phyloP scores from a whole-genome alignment of 192 early-diverging fungal genomes.

The Podila horticola region DNA sequence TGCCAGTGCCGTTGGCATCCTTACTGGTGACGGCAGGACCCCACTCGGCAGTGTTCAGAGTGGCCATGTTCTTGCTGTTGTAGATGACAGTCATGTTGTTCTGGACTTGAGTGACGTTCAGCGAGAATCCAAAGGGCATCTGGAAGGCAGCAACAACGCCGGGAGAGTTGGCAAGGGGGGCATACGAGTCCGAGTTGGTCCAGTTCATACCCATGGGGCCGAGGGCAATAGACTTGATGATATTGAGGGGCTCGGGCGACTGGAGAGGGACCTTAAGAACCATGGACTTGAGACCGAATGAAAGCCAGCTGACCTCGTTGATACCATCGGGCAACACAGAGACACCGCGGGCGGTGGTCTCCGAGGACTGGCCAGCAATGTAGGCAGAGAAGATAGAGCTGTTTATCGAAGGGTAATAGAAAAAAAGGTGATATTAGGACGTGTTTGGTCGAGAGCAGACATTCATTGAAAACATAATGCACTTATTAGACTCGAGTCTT shows the following conservation, averaged over 20 bases:
- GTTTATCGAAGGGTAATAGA: neutral
- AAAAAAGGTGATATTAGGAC: neutral
- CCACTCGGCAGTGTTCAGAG: slow-evolving; percentile 36
- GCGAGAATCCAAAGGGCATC: slow-evolving; percentile 71
- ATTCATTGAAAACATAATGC: neutral
- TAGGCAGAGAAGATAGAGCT: slow-evolving; percentile 61
- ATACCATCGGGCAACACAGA: slow-evolving; percentile 59
- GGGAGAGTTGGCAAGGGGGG: slow-evolving; percentile 57
- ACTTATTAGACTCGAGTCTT: neutral
- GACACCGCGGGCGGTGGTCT: slow-evolving; percentile 60
- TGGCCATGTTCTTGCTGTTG: slow-evolving; percentile 48
- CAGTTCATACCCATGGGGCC: slow-evolving; percentile 67
- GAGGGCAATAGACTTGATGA: slow-evolving; percentile 64
- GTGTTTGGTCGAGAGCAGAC: no score
- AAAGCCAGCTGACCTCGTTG: slow-evolving; percentile 61
- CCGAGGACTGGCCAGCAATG: slow-evolving; percentile 57
- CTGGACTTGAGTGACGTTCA: slow-evolving; percentile 64
- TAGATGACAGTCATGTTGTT: slow-evolving; percentile 62
- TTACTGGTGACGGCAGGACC: slow-evolving; percentile 53
- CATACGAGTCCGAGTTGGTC: slow-evolving; percentile 54
- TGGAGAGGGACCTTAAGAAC: slow-evolving; percentile 59
- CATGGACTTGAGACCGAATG: slow-evolving; percentile 62
- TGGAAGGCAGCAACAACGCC: slow-evolving; percentile 59
- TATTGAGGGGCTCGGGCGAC: slow-evolving; percentile 46
- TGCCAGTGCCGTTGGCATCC: slow-evolving; percentile 53